Percentiles rank a stretch among this genome's conserved stretches.
Evolutionary conservation across 495 filamentous ascomycete species (phyloP).

Genomic region (Niebla homalea): DNA sequence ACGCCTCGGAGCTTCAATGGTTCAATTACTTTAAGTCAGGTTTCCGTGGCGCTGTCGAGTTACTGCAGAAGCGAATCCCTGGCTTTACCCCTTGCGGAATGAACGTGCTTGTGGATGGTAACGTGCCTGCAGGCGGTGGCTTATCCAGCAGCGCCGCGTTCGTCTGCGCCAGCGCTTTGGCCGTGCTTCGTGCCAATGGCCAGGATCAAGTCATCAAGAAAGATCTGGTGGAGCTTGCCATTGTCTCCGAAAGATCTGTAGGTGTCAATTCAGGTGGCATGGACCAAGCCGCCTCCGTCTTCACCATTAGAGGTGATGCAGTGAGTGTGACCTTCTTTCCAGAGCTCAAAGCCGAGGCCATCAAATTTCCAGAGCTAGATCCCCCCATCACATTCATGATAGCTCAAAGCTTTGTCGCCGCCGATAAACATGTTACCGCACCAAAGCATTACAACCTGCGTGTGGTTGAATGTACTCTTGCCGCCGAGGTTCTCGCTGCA

Average conservation of each 20-base stretch:
- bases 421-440: conserved; percentile 87
- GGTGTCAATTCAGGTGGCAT: conserved; percentile 98
- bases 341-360: conserved; percentile 55
- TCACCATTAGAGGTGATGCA: conserved; percentile 70
- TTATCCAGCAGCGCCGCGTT: conserved; percentile 91
- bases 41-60: conserved; percentile 62
- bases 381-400: conserved; percentile 85
- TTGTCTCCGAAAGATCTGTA: conserved; percentile 86
- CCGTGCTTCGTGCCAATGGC: conserved; percentile 77
- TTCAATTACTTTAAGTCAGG: conserved; percentile 97
- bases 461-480: conserved; percentile 87
- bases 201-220: conserved; percentile 71
- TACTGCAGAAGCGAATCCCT: conserved; percentile 54
- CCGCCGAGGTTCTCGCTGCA: conserved; percentile 61
- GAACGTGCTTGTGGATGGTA: conserved; percentile 81
- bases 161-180: conserved; percentile 78
- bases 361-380: conserved; percentile 69
- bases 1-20: conserved; percentile 80
- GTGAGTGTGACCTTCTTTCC: conserved; percentile 87
- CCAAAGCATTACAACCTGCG: conserved; percentile 93
- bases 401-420: conserved; percentile 83
- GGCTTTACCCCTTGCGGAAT: conserved; percentile 60
- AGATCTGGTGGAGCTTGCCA: conserved; percentile 75
- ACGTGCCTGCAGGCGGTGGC: conserved; percentile 81
- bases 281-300: conserved; percentile 97